Evolutionary conservation across 495 filamentous ascomycete species (phyloP), one percentile per base, ranked within the genome.

Genomic region (Filosporella fistucella): DNA sequence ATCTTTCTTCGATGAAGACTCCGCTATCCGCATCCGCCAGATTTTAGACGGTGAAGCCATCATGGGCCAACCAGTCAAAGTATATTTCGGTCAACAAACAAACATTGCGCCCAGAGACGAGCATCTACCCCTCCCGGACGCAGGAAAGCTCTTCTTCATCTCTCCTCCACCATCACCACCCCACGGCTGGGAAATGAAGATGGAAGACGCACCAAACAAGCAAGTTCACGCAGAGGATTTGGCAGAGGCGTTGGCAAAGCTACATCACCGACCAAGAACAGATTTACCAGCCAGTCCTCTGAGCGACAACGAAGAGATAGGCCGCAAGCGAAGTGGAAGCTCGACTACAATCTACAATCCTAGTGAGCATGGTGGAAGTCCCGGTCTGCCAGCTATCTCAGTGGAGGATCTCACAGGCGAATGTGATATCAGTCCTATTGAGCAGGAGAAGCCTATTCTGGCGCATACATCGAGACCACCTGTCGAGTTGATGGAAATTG

Each of bases 111-210:
- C 72, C 26, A 68, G 70, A n/a, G 73, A 82, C 51, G 78, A 78
- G 45, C 85, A 91, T 50, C 77, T 98, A 5, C 74, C 84, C 29
- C 82, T 89, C 1, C 93, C 93, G 12, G 87, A 95, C 52, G 70
- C 82, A 34, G 81, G 87, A 55, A 96, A 96, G 70, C 76, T 96
- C 28, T 95, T 96, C 77, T 97, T 98, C 70, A 96, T 98, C 70
- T 88, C 81, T 47, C 93, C 93, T 26, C 93, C 93, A 9, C 94
- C 93, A 1, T 82, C 75, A 49, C 93, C 93, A 40, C 93, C 93
- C 2, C 85, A 89, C 60, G 93, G 91, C 29, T 98, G 93, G 93
- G 86, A 91, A 66, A 77, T 90, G 70, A 80, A 80, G 57, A 71
- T 88, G 38, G 93, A 98, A 68, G 90, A 86, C 20, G 86, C 91